Conservation (phyloP, 2,329 filamentous ascomycete genomes). For the Orbilia oligospora region DNA sequence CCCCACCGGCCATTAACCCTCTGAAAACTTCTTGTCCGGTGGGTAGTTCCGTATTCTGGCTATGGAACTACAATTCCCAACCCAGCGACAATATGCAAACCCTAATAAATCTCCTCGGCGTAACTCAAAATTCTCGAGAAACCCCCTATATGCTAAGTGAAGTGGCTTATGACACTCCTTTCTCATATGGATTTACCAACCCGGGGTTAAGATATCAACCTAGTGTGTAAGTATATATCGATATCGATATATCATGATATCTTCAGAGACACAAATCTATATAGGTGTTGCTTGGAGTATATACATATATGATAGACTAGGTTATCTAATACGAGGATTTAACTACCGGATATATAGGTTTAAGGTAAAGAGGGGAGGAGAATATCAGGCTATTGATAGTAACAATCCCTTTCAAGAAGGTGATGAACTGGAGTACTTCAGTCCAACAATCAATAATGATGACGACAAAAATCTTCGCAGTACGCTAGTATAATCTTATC, state of each 20-base stretch:
- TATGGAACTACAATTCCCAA: slow-evolving; percentile 41
- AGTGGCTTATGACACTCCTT: slow-evolving; percentile 25
- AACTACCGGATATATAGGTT: no score
- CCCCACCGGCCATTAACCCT: slow-evolving; percentile 34
- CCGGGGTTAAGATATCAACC: slow-evolving; percentile 33
- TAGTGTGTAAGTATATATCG: slow-evolving; percentile 21
- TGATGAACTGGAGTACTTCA: slow-evolving; percentile 48
- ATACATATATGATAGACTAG: no score
- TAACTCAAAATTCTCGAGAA: background rate
- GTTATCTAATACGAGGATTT: no score
- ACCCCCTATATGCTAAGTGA: slow-evolving; percentile 28
- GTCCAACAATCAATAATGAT: background rate
- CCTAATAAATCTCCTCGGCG: slow-evolving; percentile 32
- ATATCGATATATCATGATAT: no score
- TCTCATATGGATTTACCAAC: slow-evolving; percentile 43
- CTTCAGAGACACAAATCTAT: no score
- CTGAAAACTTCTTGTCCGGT: slow-evolving; percentile 10
- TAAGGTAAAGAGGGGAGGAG: slow-evolving; percentile 27
- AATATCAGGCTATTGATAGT: slow-evolving; percentile 37
- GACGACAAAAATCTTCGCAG: slow-evolving; percentile 30
- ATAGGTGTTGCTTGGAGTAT: no score
- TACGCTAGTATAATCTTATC: slow-evolving; percentile 6
- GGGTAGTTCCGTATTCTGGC: slow-evolving; percentile 35
- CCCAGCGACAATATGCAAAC: slow-evolving; percentile 21
- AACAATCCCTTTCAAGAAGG: slow-evolving; percentile 26